Base-by-base conservation (phyloP, 108 stramenopile species). In the Parietichytrium sp. region DNA sequence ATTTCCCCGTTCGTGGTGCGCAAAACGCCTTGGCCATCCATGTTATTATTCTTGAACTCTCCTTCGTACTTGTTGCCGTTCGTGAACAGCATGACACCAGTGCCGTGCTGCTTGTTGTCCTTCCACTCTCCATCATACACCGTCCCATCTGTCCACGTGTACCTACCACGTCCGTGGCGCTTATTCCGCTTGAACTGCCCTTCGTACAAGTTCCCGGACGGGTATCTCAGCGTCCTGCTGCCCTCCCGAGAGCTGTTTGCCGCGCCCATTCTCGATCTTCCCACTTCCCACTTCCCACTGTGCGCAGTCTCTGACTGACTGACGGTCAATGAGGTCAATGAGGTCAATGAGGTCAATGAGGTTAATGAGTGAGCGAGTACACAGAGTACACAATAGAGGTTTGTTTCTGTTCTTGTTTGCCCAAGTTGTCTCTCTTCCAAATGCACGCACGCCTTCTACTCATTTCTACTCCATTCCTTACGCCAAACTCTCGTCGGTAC, bases 51-150 rank as follows among this genome's bases (percentile, higher is more conserved):
- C 31, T 13, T 47, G 81, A 83, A 86, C 55, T 82, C 42, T 25
- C 86, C 86, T 36, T 86, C 86, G 53, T 86, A 86, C 29, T 54
- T 54, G 48, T 72, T 54, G 26, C 86, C 86, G 27, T 86, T 84
- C 25, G 23, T 6, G 48, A 55, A 81, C 16, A 31, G 42, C 48
- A 84, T 48, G 8, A 81, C 72, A 20, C 80, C 86, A 18, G 30
- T 30, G 20, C 83, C 84, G 12, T 84, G 30, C 54, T 81, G 54
- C 78, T 78, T 42, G 36, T 81, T 81, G n/a, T 82, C 10, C 49
- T 47, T 36, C 54, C 53, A 87, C 30, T 79, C 51, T n/a, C 86
- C 86, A 4, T 29, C 16, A 31, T 81, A 87, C 2, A 78, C 54
- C 31, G 52, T 83, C 7, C 86, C 86, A n/a, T 78, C 84, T 3